These are phyloP conservation scores for Chlamydomonas schloesseri DNA, from an alignment of 139 green algal genomes.

Conservation along the genomic window DNA sequence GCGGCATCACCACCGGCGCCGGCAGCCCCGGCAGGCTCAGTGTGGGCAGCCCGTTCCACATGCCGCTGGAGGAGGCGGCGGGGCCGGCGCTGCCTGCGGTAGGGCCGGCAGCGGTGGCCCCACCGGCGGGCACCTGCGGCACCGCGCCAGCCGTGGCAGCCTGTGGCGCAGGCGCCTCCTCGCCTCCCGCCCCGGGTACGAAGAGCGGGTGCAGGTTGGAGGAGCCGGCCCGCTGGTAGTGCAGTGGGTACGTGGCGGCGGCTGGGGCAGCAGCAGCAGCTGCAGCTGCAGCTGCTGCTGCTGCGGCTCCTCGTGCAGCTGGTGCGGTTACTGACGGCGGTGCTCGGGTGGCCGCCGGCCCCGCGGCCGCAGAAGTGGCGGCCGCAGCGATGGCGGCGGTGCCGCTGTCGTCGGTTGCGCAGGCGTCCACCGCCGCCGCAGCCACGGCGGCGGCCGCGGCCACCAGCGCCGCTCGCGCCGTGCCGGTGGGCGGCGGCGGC, in stretches of 20 bases:
- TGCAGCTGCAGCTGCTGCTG: too few relatives aligned
- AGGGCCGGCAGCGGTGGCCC: not conserved
- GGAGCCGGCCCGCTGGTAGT: constrained; percentile 37
- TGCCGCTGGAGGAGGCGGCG: too few relatives aligned
- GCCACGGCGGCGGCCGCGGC: too few relatives aligned
- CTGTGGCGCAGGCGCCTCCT: too few relatives aligned
- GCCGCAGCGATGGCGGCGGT: not conserved
- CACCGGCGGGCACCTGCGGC: too few relatives aligned
- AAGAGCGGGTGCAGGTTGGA: constrained; percentile 11
- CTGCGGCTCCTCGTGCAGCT: too few relatives aligned
- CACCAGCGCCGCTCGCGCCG: too few relatives aligned
- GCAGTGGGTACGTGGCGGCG: not conserved
- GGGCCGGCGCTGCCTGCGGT: not conserved
- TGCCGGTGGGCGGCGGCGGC: too few relatives aligned
- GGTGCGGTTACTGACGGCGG: not conserved
- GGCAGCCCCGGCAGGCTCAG: constrained; percentile 13
- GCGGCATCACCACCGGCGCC: constrained; percentile 29
- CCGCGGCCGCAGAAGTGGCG: not conserved
- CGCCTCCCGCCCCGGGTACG: too few relatives aligned
- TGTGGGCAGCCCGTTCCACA: not conserved
- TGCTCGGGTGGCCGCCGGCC: not conserved
- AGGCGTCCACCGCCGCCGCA: not conserved
- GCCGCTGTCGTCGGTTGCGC: not conserved
- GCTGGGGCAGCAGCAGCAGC: not conserved
- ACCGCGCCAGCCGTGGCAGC: too few relatives aligned